These are phyloP conservation scores for Ceratocystis harringtonii DNA, from an alignment of 2,329 filamentous ascomycete genomes.

Conservation along the genomic window DNA sequence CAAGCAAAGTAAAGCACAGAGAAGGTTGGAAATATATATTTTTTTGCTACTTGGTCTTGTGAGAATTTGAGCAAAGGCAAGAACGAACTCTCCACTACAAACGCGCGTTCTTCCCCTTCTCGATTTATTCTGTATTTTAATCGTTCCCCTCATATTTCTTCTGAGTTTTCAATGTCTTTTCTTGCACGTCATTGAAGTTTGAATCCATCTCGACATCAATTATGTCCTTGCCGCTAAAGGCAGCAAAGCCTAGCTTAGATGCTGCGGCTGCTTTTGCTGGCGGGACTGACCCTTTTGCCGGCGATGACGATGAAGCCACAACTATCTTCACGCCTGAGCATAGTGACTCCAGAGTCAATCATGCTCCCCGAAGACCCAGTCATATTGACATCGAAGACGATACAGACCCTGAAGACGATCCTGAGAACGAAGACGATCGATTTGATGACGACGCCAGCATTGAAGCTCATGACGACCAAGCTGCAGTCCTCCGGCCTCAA, in stretches of 20 bases:
- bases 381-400: background rate
- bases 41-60: background rate
- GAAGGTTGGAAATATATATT: background rate
- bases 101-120: background rate
- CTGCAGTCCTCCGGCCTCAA: slow-evolving; percentile 17
- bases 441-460: slow-evolving; percentile 14
- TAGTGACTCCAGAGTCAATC: background rate
- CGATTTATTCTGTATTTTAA: background rate
- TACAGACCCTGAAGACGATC: background rate
- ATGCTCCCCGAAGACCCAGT: background rate
- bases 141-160: background rate
- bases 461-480: slow-evolving; percentile 3
- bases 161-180: background rate
- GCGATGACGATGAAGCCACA: background rate
- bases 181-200: background rate
- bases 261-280: slow-evolving; percentile 16
- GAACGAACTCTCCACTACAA: background rate
- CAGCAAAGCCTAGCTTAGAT: slow-evolving; percentile 13
- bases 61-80: background rate
- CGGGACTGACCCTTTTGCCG: slow-evolving; percentile 12
- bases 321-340: background rate
- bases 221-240: slow-evolving; percentile 11
- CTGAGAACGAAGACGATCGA: background rate
- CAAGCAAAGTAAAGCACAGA: background rate
- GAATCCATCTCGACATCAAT: background rate